These are phyloP conservation scores for Aureobasidium namibiae DNA, from an alignment of 2,329 filamentous ascomycete genomes.

Conservation along the genomic window DNA sequence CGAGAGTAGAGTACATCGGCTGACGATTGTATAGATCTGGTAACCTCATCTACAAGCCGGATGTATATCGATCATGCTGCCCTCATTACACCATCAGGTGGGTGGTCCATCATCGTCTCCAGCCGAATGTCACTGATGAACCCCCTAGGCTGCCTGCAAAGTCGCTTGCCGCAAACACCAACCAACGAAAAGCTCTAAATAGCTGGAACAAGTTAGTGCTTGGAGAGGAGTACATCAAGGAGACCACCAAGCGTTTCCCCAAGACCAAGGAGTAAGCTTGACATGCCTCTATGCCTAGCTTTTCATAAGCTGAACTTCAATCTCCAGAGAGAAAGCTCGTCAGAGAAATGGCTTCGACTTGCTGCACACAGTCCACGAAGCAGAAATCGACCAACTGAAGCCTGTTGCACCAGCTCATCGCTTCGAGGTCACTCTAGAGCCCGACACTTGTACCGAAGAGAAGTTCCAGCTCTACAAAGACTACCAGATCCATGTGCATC, in stretches of 20 bases:
- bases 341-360: slow-evolving; percentile 62
- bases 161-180: slow-evolving; percentile 57
- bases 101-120: not conserved
- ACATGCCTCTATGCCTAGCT: not conserved
- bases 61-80: slow-evolving; percentile 75
- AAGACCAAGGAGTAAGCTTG: slow-evolving; percentile 53
- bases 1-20: not conserved
- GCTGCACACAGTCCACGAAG: slow-evolving; percentile 58
- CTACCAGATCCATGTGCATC: slow-evolving; percentile 67
- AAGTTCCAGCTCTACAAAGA: slow-evolving; percentile 66
- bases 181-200: slow-evolving; percentile 69
- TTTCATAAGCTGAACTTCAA: not conserved
- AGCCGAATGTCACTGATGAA: not conserved
- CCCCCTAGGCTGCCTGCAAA: slow-evolving; percentile 52
- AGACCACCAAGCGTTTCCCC: slow-evolving; percentile 56
- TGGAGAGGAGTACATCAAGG: slow-evolving; percentile 59
- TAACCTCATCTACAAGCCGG: slow-evolving; percentile 66
- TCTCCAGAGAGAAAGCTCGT: slow-evolving; percentile 46
- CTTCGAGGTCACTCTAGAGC: slow-evolving; percentile 62
- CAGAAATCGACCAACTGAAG: slow-evolving; percentile 49
- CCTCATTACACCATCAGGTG: slow-evolving; percentile 75
- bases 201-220: slow-evolving; percentile 65
- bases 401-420: slow-evolving; percentile 52
- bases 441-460: slow-evolving; percentile 63
- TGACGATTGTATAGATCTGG: slow-evolving; percentile 33